Evolutionary conservation across 129 eudicot species (phyloP), one percentile per base, ranked within the genome.

Genomic region (carrot (Daucus carota)): DNA sequence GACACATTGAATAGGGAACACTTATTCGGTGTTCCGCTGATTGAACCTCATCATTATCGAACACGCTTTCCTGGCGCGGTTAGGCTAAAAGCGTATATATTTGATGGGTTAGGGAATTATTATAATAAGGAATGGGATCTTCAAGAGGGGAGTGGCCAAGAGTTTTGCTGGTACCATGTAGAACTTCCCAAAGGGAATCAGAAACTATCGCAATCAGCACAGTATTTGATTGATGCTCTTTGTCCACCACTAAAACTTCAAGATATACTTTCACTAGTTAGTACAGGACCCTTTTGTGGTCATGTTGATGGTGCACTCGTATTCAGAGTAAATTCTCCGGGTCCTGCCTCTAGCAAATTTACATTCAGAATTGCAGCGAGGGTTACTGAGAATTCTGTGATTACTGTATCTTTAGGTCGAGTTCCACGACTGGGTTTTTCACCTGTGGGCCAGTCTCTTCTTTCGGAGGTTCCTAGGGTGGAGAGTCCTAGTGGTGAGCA

Each of bases 91-190:
- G 96, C 95, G 24, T 95, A 95, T 70, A 89, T 95, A 52, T 95
- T 95, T 52, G 99, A 95, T 81, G 99, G 99, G 13, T 84, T 86
- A 48, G 99, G 99, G 14, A 88, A 88, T 79, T 95, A 89, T 74
- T 92, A 85, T 75, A 86, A 89, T 76, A 91, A 95, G 54, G 97
- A 95, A 75, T 95, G 99, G 99, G 96, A 92, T 80, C 88, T 95
- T 47, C 29, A 65, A 38, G 94, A 91, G 78, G 96, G 96, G 38
- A 81, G 48, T 60, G 92, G 84, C 43, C 87, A 84, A 74, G 96
- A 95, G 42, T 95, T 95, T 76, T 95, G 99, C 83, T 95, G 99
- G 99, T 95, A 91, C 80, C 99, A 95, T 79, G 96, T 92, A 5
- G 97, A 95, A 84, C 87, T 95, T 46, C 97, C 97, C 0, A 95